Conservation (phyloP, 2,329 filamentous ascomycete species). For the Colletotrichum cereale region DNA sequence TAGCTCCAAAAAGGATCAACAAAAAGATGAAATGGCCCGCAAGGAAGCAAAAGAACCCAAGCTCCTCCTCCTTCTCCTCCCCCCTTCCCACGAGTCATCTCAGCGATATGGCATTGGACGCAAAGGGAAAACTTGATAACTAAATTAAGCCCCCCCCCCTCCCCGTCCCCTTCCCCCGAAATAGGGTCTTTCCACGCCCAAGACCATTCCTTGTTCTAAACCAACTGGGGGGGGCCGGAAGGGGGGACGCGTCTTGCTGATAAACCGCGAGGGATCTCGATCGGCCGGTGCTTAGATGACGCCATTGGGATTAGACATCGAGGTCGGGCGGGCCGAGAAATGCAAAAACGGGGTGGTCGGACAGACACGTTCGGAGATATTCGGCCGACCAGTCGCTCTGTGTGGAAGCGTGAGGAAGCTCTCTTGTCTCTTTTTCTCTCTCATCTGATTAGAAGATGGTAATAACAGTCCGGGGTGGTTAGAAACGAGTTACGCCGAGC, state of each 20-base stretch:
- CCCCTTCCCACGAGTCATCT: conserved; percentile 8
- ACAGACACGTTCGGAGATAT: neutral
- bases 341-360: neutral
- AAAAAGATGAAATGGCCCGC: neutral
- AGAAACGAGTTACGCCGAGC: neutral
- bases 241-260: conserved; percentile 5
- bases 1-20: neutral
- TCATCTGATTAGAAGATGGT: no score
- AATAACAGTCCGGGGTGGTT: neutral
- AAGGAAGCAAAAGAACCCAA: neutral
- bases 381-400: neutral
- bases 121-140: neutral
- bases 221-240: neutral
- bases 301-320: conserved; percentile 35
- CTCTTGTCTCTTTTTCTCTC: no score
- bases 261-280: conserved; percentile 31
- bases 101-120: conserved; percentile 12
- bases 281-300: conserved; percentile 35
- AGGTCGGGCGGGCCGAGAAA: neutral
- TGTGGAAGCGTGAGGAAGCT: neutral
- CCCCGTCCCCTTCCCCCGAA: neutral
- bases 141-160: neutral
- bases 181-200: neutral
- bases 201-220: neutral
- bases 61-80: neutral